Percentiles rank a stretch among this genome's conserved stretches.
Conservation (phyloP, 805 yeast species). For the Yamadazyma nakazawae region DNA sequence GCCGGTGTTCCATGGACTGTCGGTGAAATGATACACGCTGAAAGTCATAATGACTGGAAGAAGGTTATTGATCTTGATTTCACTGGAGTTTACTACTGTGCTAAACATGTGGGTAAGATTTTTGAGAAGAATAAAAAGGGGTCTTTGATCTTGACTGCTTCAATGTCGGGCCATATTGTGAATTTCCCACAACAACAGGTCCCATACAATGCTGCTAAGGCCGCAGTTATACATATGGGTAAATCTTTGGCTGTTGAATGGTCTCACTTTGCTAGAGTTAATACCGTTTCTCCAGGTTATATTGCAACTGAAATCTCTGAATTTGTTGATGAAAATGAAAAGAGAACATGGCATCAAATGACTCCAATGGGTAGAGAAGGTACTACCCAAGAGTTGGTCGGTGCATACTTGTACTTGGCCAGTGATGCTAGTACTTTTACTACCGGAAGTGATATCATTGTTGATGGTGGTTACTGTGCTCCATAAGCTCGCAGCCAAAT, state of each 20-base stretch:
- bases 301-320: conserved; percentile 39
- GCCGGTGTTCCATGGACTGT: conserved; percentile 85
- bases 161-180: conserved; percentile 48
- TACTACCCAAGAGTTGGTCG: conserved; percentile 41
- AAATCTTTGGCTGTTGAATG: conserved; percentile 46
- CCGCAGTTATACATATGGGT: conserved; percentile 42
- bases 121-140: conserved; percentile 39
- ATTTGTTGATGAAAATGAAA: conserved; percentile 31
- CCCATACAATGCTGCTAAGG: conserved; percentile 47
- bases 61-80: conserved; percentile 39
- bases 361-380: conserved; percentile 49
- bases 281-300: conserved; percentile 44
- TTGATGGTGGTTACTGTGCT: conserved; percentile 46
- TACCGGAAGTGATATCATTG: conserved; percentile 44
- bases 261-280: conserved; percentile 46
- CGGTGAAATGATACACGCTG: conserved; percentile 47
- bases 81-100: conserved; percentile 43
- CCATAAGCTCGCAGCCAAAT: conserved; percentile 14
- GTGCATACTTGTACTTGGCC: conserved; percentile 44
- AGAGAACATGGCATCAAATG: conserved; percentile 37
- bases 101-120: conserved; percentile 39
- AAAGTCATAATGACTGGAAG: conserved; percentile 33
- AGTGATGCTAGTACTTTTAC: conserved; percentile 43
- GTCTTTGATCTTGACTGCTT: conserved; percentile 44
- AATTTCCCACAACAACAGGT: conserved; percentile 46